A percentile compares a stretch with the other conserved stretches of the same genome.
Conservation (phyloP, 2,329 filamentous ascomycete species). For the Pyrenophora tritici-repentis region DNA sequence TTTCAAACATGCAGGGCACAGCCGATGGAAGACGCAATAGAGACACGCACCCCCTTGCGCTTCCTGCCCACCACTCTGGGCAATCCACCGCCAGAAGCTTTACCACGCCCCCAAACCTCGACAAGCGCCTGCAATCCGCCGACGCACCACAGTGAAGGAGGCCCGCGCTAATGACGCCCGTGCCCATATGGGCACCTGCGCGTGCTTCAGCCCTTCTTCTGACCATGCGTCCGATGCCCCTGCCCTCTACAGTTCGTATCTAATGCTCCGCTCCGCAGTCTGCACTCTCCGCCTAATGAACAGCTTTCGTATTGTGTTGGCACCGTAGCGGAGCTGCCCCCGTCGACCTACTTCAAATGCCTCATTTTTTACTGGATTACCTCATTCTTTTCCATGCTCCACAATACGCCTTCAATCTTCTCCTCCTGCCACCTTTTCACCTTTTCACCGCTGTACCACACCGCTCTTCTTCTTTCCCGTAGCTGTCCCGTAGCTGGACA, state of each 20-base stretch:
- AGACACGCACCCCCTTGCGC: too few species aligned
- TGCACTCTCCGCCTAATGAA: not conserved
- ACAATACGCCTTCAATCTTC: not conserved
- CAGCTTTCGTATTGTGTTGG: not conserved
- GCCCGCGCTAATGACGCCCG: conserved; percentile 5
- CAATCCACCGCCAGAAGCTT: not conserved
- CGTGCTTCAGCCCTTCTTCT: not conserved
- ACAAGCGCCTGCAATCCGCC: conserved; percentile 21
- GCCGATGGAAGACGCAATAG: conserved; percentile 8
- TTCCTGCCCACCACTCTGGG: conserved; percentile 10
- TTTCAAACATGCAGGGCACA: conserved; percentile 9
- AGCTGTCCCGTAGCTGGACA: conserved; percentile 4
- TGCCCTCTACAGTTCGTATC: conserved; percentile 1
- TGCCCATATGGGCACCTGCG: not conserved
- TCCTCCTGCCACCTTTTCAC: too few species aligned
- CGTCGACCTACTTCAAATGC: conserved; percentile 1
- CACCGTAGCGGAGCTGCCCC: not conserved
- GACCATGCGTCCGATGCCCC: conserved; percentile 11
- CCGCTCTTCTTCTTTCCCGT: conserved; percentile 24
- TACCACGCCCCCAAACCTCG: too few species aligned
- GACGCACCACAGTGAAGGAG: not conserved
- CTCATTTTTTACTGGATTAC: not conserved
- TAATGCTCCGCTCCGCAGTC: conserved; percentile 12
- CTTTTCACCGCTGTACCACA: conserved; percentile 26
- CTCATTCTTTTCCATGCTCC: conserved; percentile 2